A percentile compares a stretch with the other conserved stretches of the same genome.
Evolutionary conservation across 2,329 filamentous ascomycete genomes (phyloP).

Genomic region (Macrophomina pseudophaseolina): DNA sequence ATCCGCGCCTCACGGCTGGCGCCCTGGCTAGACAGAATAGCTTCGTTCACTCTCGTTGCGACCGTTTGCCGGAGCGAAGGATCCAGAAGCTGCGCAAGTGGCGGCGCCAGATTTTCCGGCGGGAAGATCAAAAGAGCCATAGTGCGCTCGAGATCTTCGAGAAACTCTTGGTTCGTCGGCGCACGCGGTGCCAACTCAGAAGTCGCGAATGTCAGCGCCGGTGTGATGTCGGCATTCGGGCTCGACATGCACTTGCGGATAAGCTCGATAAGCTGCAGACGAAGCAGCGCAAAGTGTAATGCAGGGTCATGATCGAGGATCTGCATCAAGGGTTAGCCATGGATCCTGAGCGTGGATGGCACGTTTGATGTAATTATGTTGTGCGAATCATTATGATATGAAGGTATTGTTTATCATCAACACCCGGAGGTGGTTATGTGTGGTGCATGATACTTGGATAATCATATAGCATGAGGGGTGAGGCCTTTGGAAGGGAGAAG

Average conservation of each 20-base stretch:
- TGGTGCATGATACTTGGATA: constrained; percentile 99
- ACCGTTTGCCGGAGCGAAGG: constrained; percentile 80
- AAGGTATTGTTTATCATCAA: constrained; percentile 84
- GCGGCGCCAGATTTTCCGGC: constrained; percentile 75
- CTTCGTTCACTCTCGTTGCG: constrained; percentile 87
- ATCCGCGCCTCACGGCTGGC: constrained; percentile 80
- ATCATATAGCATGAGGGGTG: constrained; percentile 68
- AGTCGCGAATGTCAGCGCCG: constrained; percentile 85
- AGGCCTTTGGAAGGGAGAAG: neutral
- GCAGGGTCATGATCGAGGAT: constrained; percentile 83
- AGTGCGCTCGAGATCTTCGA: constrained; percentile 86
- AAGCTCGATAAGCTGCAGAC: constrained; percentile 90
- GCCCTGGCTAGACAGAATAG: constrained; percentile 76
- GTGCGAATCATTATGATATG: constrained; percentile 82
- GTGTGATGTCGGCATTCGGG: constrained; percentile 73
- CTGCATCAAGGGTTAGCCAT: constrained; percentile 55
- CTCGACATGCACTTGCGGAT: constrained; percentile 76
- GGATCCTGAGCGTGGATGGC: neutral
- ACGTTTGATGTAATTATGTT: constrained; percentile 29
- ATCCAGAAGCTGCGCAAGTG: constrained; percentile 76
- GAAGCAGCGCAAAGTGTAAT: constrained; percentile 86
- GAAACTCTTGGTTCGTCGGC: constrained; percentile 77
- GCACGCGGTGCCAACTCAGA: constrained; percentile 86
- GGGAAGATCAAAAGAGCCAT: constrained; percentile 92
- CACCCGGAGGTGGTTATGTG: constrained; percentile 85